phyloP scores from a whole-genome alignment of 2,329 filamentous ascomycete species.

The Cladosporium sphaerospermum region DNA sequence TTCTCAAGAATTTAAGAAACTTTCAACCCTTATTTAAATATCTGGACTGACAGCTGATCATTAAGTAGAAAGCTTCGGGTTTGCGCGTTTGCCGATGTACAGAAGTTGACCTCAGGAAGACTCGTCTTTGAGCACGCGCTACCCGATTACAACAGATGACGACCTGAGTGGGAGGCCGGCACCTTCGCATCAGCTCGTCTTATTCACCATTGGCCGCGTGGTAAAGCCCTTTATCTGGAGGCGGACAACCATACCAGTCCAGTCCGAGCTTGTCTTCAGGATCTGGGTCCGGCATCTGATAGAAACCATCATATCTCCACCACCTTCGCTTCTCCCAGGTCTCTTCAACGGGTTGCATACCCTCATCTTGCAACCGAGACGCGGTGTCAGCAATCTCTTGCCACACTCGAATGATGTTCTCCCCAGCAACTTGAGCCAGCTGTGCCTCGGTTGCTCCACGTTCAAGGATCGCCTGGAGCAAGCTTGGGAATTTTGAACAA shows the following conservation, averaged over 20 bases:
- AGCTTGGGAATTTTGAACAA: slow-evolving; percentile 31
- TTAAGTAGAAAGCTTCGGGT: too few relatives aligned
- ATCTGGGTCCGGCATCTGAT: slow-evolving; percentile 32
- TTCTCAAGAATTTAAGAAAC: too few relatives aligned
- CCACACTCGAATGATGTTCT: slow-evolving; percentile 36
- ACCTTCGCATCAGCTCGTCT: too few relatives aligned
- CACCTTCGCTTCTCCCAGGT: slow-evolving; percentile 31
- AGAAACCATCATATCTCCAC: slow-evolving; percentile 30
- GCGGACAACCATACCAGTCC: slow-evolving; percentile 27
- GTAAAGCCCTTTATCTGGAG: slow-evolving; percentile 21
- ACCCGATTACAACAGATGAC: too few relatives aligned
- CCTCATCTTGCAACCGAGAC: slow-evolving; percentile 25
- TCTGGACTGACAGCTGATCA: too few relatives aligned
- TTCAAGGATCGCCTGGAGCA: slow-evolving; percentile 32
- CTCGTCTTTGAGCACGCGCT: too few relatives aligned
- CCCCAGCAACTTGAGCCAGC: slow-evolving; percentile 32
- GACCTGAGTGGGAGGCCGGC: too few relatives aligned
- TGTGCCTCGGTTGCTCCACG: slow-evolving; percentile 36
- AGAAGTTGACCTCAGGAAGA: too few relatives aligned
- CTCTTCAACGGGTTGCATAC: slow-evolving; percentile 31
- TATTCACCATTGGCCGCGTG: neutral
- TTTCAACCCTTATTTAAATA: too few relatives aligned
- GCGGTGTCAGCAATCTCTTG: slow-evolving; percentile 22
- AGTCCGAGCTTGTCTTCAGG: slow-evolving; percentile 29
- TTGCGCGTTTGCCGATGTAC: too few relatives aligned